Percentiles rank a stretch among this genome's conserved stretches.
phyloP scores from a whole-genome alignment of 352 stramenopile genomes.

The Phytophthora pinifolia region DNA sequence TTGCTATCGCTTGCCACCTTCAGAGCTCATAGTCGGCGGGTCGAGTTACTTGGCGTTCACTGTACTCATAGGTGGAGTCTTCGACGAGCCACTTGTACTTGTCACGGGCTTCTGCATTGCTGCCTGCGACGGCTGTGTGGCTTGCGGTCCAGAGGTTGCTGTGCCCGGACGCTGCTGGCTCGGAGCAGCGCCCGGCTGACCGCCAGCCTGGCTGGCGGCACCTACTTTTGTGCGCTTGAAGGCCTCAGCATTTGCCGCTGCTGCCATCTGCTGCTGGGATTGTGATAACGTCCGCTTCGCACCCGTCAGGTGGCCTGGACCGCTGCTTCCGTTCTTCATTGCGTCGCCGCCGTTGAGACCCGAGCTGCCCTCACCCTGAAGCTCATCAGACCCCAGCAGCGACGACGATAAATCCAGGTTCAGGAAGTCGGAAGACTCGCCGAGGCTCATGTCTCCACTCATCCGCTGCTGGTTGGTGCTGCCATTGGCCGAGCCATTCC shows the following conservation, averaged over 20 bases:
- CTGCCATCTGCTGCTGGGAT: slow-evolving; percentile 82
- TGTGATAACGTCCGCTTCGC: slow-evolving; percentile 77
- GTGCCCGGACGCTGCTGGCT: slow-evolving; percentile 31
- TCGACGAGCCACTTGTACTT: slow-evolving; percentile 70
- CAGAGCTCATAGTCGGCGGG: slow-evolving; percentile 33
- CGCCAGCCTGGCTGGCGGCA: slow-evolving; percentile 25
- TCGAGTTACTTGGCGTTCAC: slow-evolving; percentile 84
- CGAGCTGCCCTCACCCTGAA: slow-evolving; percentile 47
- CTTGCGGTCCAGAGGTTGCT: slow-evolving; percentile 45
- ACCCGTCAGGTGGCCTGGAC: slow-evolving; percentile 32
- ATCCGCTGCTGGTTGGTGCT: slow-evolving; percentile 42
- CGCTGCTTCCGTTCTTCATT: slow-evolving; percentile 36
- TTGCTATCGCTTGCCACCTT: slow-evolving; percentile 22
- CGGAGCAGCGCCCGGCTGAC: slow-evolving; percentile 22
- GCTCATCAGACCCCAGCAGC: slow-evolving; percentile 63
- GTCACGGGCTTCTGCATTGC: slow-evolving; percentile 72
- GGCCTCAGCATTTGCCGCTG: slow-evolving; percentile 71
- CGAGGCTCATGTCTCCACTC: slow-evolving; percentile 58
- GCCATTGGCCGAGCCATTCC: slow-evolving; percentile 29
- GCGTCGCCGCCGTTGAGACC: slow-evolving; percentile 35
- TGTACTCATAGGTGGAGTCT: slow-evolving; percentile 86
- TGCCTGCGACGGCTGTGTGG: slow-evolving; percentile 52
- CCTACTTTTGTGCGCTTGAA: slow-evolving; percentile 85
- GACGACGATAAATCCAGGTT: slow-evolving; percentile 78
- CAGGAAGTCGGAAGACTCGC: slow-evolving; percentile 79